Evolutionary conservation across 352 stramenopile genomes (phyloP), one percentile per base, ranked within the genome.

Genomic region (Phytophthora ohioensis): DNA sequence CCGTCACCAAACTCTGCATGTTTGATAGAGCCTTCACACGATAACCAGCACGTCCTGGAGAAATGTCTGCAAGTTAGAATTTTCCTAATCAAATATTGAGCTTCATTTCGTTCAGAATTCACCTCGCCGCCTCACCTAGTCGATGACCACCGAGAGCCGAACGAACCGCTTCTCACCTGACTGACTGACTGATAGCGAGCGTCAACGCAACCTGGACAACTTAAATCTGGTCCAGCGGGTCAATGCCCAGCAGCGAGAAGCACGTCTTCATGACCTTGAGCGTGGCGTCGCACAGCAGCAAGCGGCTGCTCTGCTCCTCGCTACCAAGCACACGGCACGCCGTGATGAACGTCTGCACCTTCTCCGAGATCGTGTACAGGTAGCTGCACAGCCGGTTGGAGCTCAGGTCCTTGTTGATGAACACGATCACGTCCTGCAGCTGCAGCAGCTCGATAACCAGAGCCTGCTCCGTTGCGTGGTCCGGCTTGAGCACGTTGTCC

Each of bases 331-430:
- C 97, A 58, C 97, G 93, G 82, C 98, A 99, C 56, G 99, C 85
- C n/a, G 97, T 99, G 39, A 98, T 96, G 83, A 99, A 99, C 36
- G 98, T 96, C 58, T 98, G 98, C 51, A 98, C 96, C 65, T 98
- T 98, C 69, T 97, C 98, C 35, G 96, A 89, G 27, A 99, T 69
- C 51, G 95, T 97, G 88, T 99, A 99, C 43, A 99, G 77, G 82
- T 99, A 99, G 52, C 97, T 97, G 81, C 98, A 99, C 62, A 99
- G 87, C 27, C 97, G 92, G 85, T 99, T 99, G 12, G 98, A 98
- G 71, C 91, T 95, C 36, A 99, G 82, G 75, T 99, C 96, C 51
- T 95, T 87, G 69, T 98, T 85, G 43, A 98, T 98, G 62, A 95
- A 92, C 42, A 90, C 82, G 57, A 99, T 92, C 38, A 98, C 92